Evolutionary conservation across 106 monocot genomes (phyloP).

Genomic region (Acorus gramineus): DNA sequence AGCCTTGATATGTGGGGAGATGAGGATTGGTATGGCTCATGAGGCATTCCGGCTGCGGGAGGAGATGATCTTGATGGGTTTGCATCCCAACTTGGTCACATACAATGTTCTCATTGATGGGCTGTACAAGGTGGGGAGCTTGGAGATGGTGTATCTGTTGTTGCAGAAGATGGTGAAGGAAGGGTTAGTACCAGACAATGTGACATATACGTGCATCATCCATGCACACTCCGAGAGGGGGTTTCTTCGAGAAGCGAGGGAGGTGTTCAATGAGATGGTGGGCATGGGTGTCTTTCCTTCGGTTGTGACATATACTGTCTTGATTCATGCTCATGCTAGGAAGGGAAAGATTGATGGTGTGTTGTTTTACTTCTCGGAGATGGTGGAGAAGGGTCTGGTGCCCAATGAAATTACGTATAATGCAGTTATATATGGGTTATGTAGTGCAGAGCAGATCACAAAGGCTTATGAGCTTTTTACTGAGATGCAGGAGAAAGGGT

Average conservation of each 20-base stretch:
- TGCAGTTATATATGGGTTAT: constrained; percentile 76
- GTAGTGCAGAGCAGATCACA: constrained; percentile 29
- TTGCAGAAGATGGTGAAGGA: constrained; percentile 41
- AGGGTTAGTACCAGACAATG: constrained; percentile 65
- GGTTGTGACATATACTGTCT: constrained; percentile 74
- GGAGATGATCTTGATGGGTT: constrained; percentile 58
- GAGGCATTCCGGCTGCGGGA: constrained; percentile 50
- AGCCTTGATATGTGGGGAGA: constrained; percentile 53
- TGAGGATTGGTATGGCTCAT: constrained; percentile 38
- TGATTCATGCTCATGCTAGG: constrained; percentile 61
- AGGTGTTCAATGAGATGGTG: constrained; percentile 40
- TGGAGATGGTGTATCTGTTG: constrained; percentile 36
- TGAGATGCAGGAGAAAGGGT: constrained; percentile 65
- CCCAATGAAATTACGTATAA: constrained; percentile 90
- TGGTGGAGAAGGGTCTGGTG: constrained; percentile 27
- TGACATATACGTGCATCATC: constrained; percentile 87
- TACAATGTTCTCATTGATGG: constrained; percentile 85
- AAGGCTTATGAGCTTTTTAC: constrained; percentile 54
- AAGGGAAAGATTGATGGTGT: constrained; percentile 40
- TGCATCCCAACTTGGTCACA: constrained; percentile 42
- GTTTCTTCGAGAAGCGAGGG: constrained; percentile 33
- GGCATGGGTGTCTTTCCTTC: constrained; percentile 39
- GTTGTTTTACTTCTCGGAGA: constrained; percentile 33
- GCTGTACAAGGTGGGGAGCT: constrained; percentile 34
- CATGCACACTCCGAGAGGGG: constrained; percentile 52